Conservation (phyloP, 495 filamentous ascomycete species). For the Neurospora africana region DNA sequence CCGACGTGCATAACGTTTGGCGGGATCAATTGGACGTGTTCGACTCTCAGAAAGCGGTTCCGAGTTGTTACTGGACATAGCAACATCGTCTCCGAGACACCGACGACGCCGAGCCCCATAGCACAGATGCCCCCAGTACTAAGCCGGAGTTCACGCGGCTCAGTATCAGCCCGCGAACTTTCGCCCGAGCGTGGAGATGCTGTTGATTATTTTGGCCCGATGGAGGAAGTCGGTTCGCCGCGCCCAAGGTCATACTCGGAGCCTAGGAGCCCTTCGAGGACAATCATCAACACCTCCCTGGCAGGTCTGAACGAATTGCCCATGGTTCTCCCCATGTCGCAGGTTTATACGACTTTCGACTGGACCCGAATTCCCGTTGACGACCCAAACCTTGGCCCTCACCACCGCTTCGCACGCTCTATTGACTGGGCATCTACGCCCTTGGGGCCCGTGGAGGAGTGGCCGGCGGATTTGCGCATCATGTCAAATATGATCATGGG, state of each 20-base stretch:
- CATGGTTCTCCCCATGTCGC: constrained; percentile 9
- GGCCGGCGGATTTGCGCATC: constrained; percentile 49
- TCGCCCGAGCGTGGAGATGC: constrained; percentile 22
- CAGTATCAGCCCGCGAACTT: constrained; percentile 14
- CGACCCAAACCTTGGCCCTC: constrained; percentile 45
- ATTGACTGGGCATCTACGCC: constrained; percentile 55
- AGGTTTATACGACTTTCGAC: constrained; percentile 43
- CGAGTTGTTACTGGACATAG: constrained; percentile 47
- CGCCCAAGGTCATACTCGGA: constrained; percentile 12
- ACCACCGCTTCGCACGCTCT: constrained; percentile 55
- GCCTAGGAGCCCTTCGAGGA: constrained; percentile 11
- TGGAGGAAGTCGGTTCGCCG: constrained; percentile 9
- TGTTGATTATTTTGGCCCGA: constrained; percentile 29
- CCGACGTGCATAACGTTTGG: constrained; percentile 42
- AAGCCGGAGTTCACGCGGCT: constrained; percentile 15
- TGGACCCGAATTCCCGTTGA: constrained; percentile 54
- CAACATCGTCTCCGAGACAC: constrained; percentile 15
- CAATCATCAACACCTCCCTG: constrained; percentile 10
- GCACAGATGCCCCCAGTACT: constrained; percentile 16
- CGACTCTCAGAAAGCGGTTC: constrained; percentile 50
- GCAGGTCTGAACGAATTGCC: constrained; percentile 21
- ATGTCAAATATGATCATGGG: constrained; percentile 64
- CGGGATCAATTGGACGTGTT: constrained; percentile 52
- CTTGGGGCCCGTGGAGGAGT: constrained; percentile 55
- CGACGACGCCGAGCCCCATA: constrained; percentile 25